phyloP scores from a whole-genome alignment of 192 early-diverging fungal species.

The Entophlyctis helioformis region DNA sequence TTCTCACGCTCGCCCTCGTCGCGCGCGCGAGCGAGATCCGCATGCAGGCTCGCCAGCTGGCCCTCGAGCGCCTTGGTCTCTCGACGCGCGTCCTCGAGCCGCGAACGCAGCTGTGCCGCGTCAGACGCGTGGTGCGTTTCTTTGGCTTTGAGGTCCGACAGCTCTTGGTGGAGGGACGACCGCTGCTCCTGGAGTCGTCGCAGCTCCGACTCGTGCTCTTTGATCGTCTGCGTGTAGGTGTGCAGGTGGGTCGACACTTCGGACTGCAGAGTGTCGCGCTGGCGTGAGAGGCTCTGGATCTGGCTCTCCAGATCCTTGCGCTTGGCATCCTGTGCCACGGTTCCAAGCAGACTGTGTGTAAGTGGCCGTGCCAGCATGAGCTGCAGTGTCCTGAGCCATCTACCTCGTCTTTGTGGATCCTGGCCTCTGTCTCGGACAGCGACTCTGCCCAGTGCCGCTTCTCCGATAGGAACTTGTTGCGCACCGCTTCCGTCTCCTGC shows the following conservation, averaged over 20 bases:
- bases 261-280: constrained; percentile 14
- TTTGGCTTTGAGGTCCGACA: constrained; percentile 16
- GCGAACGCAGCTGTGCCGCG: not conserved
- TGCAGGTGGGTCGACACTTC: constrained; percentile 9
- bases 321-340: constrained; percentile 9
- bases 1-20: no score
- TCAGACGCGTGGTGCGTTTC: constrained; percentile 5
- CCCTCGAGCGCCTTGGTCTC: constrained; percentile 8
- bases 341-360: not conserved
- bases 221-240: constrained; percentile 3
- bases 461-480: constrained; percentile 9
- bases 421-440: constrained; percentile 10
- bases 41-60: constrained; percentile 6
- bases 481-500: constrained; percentile 9
- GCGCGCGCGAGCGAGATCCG: constrained; percentile 1
- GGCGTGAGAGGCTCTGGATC: constrained; percentile 5
- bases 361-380: not conserved
- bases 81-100: constrained; percentile 1
- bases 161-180: constrained; percentile 11
- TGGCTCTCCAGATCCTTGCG: constrained; percentile 21
- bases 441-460: constrained; percentile 16
- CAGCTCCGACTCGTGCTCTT: constrained; percentile 24
- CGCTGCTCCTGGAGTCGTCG: constrained; percentile 9
- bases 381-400: not conserved
- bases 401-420: constrained; percentile 14